phyloP scores from a whole-genome alignment of 176 grass and related monocot genomes.

The Hyparrhenia diplandra region DNA sequence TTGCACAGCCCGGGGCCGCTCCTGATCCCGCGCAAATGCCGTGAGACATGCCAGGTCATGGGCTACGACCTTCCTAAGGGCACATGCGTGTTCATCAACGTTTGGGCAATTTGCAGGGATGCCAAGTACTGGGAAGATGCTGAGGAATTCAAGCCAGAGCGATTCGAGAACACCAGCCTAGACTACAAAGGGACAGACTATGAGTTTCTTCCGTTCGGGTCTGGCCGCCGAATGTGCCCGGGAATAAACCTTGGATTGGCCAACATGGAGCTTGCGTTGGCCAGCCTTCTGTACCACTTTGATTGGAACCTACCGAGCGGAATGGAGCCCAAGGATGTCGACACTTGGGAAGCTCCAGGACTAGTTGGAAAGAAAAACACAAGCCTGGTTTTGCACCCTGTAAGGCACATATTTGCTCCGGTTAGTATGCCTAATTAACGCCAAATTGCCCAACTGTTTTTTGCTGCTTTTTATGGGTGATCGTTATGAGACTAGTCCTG shows the following conservation, averaged over 20 bases:
- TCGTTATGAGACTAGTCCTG: too few relatives aligned
- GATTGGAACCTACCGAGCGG: conserved; percentile 7
- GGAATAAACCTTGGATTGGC: background rate
- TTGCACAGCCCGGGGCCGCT: background rate
- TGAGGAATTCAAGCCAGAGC: conserved; percentile 15
- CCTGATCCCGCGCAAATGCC: background rate
- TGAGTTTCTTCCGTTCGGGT: background rate
- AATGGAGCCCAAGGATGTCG: background rate
- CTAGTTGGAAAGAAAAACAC: background rate
- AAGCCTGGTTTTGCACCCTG: too few relatives aligned
- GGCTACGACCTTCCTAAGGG: conserved; percentile 6
- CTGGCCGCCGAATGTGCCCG: background rate
- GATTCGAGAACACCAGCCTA: background rate
- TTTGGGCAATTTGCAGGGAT: background rate
- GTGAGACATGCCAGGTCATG: conserved; percentile 5
- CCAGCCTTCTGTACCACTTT: conserved; percentile 6
- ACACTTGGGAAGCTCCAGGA: background rate
- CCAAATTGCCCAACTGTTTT: too few relatives aligned
- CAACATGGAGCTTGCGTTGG: background rate
- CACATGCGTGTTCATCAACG: background rate
- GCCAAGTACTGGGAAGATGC: background rate
- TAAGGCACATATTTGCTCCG: too few relatives aligned
- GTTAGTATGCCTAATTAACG: too few relatives aligned
- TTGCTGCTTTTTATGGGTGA: too few relatives aligned
- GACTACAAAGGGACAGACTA: background rate